Percentiles rank a stretch among this genome's conserved stretches.
These are phyloP conservation scores for Gautieria morchelliformis DNA, from an alignment of 768 basidiomycete species.

Conservation along the genomic window DNA sequence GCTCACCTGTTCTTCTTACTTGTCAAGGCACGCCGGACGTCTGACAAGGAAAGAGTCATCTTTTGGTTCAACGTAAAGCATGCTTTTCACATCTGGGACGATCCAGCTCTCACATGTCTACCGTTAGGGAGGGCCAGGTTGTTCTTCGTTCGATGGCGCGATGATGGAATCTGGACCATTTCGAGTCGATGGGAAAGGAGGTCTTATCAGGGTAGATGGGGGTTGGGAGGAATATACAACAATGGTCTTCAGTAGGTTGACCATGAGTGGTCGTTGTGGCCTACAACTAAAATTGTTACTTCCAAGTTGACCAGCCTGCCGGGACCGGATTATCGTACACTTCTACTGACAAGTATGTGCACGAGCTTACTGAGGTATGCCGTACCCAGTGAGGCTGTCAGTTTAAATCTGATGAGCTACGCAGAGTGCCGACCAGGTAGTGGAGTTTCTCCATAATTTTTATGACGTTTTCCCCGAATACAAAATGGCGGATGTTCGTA, in stretches of 20 bases:
- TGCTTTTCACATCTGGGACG: neutral
- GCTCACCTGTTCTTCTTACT: conserved; percentile 85
- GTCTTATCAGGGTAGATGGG: conserved; percentile 65
- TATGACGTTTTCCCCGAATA: conserved; percentile 91
- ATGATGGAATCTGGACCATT: conserved; percentile 99
- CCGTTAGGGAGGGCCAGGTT: conserved; percentile 85
- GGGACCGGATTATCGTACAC: conserved; percentile 93
- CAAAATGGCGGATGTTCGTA: conserved; percentile 65
- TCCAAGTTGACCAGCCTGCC: conserved; percentile 89
- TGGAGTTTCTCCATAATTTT: conserved; percentile 81
- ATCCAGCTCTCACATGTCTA: neutral
- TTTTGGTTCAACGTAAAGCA: conserved; percentile 96
- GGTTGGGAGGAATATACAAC: conserved; percentile 98
- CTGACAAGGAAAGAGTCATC: conserved; percentile 84
- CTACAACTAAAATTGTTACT: conserved; percentile 3
- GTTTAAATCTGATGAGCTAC: conserved; percentile 1
- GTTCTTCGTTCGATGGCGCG: conserved; percentile 92
- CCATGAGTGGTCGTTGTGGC: neutral
- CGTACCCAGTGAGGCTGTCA: neutral
- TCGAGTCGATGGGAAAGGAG: conserved; percentile 62
- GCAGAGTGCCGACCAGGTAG: conserved; percentile 67
- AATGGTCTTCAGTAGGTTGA: conserved; percentile 69
- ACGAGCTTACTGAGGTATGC: conserved; percentile 61
- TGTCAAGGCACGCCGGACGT: conserved; percentile 73
- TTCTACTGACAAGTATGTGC: conserved; percentile 76